phyloP scores from a whole-genome alignment of 164 flowering plant species.

The Buxus sempervirens region DNA sequence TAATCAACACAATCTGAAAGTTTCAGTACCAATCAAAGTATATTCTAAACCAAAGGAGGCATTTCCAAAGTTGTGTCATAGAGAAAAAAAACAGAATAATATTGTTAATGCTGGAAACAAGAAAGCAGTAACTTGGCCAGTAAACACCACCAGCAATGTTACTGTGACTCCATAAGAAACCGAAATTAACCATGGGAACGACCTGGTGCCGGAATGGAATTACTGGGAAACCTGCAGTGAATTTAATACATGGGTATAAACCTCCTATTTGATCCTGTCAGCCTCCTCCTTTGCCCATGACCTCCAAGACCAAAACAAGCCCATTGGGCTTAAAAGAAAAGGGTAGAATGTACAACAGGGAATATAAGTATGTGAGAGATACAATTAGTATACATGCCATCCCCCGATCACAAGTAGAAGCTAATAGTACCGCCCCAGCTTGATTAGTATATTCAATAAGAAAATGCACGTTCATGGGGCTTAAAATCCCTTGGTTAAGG shows the following conservation, averaged over 20 bases:
- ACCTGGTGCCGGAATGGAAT: slow-evolving; percentile 86
- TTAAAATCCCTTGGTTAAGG: too few relatives aligned
- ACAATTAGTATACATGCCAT: too few relatives aligned
- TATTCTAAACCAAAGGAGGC: too few relatives aligned
- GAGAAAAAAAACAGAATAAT: too few relatives aligned
- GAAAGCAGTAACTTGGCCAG: slow-evolving; percentile 79
- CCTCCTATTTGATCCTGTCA: slow-evolving; percentile 99
- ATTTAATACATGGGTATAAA: slow-evolving; percentile 88
- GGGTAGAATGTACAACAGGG: slow-evolving; percentile 93
- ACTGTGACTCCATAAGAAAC: slow-evolving; percentile 62
- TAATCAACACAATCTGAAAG: background rate
- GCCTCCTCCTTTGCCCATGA: slow-evolving; percentile 99
- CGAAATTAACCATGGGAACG: slow-evolving; percentile 67
- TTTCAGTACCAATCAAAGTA: background rate
- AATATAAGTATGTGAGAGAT: too few relatives aligned
- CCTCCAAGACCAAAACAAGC: slow-evolving; percentile 86
- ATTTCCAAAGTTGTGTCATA: too few relatives aligned
- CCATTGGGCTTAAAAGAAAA: too few relatives aligned
- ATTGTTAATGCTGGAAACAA: background rate
- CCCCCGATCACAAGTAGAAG: too few relatives aligned
- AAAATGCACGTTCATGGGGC: too few relatives aligned
- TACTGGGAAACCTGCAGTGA: slow-evolving; percentile 90
- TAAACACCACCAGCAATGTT: slow-evolving; percentile 85
- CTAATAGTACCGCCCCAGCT: slow-evolving; percentile 65
- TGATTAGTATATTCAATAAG: slow-evolving; percentile 84